Base-by-base conservation (phyloP, 306 rosid genomes). In the Corylus americana region DNA sequence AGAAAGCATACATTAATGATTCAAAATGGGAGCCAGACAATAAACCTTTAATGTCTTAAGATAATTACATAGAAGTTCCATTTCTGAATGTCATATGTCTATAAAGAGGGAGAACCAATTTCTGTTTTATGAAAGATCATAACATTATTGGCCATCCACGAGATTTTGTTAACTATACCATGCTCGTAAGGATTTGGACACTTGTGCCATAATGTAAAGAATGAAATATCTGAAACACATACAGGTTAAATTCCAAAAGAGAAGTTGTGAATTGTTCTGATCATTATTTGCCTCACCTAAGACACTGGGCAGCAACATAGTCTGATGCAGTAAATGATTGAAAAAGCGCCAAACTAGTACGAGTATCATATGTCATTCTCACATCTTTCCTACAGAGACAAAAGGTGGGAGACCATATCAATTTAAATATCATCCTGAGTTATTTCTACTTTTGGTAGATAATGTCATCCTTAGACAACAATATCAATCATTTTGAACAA, bases 231-330 rank as follows among this genome's bases (percentile, higher is more conserved):
- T 67, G 51, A 67, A 64, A 13, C 10, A 16, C 25, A 67, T 39
- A 44, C 8, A 17, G 11, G 8, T 9, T 39, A 3, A 5, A 22
- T 7, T 67, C 62, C 9, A 9, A 35, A 57, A 55, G 62, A 58
- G 12, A 74, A 62, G 20, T 73, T 66, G 53, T 57, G 74, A 59
- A 71, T 82, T 44, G 71, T 17, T 62, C 70, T 58, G 50, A 27
- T 70, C 70, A 61, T 13, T 70, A 55, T 50, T 74, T 25, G 64
- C 51, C 88, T 83, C 87, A 92, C 98, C 98, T 91, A 66, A 94
- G 70, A 83, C 97, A 73, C 82, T 94, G 97, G 35, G 98, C 93
- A 69, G 96, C 88, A 79, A 94, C 83, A 80, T 92, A 94, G 77
- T 94, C 97, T 39, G 93, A 84, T 55, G 93, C 98, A 17, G 94